phyloP scores from a whole-genome alignment of 352 stramenopile genomes.

The Globisporangium canariense region DNA sequence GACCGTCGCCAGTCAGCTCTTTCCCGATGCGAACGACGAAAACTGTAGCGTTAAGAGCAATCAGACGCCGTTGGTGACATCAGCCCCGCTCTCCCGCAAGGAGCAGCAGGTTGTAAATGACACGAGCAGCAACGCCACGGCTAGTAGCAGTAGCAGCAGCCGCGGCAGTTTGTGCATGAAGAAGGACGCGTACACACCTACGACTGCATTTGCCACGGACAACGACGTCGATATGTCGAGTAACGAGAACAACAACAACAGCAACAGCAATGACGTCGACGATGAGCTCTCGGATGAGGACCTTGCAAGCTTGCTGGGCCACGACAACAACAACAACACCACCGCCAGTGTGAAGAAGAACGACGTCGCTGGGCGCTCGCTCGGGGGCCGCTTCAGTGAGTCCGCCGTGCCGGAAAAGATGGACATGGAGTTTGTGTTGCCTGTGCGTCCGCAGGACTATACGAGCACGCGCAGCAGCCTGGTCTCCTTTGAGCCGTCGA shows the following conservation, averaged over 20 bases:
- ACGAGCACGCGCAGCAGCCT: conserved; percentile 55
- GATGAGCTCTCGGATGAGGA: background rate
- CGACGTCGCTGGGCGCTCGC: background rate
- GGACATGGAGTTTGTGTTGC: conserved; percentile 42
- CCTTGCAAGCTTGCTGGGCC: background rate
- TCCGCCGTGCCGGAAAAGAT: conserved; percentile 23
- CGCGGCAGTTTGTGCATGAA: background rate
- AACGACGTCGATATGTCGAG: background rate
- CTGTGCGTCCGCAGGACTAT: conserved; percentile 24
- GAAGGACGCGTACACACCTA: background rate
- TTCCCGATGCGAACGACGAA: conserved; percentile 7
- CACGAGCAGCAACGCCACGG: conserved; percentile 8
- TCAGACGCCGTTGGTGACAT: background rate
- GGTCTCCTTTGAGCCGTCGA: conserved; percentile 38
- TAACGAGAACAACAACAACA: background rate
- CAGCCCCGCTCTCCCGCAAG: background rate
- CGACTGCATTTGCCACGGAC: background rate
- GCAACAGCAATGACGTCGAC: conserved; percentile 4
- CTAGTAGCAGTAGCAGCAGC: conserved; percentile 10
- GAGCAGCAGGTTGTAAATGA: background rate
- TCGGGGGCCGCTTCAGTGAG: conserved; percentile 17
- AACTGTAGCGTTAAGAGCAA: conserved; percentile 6
- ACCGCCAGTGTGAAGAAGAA: background rate
- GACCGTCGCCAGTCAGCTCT: background rate
- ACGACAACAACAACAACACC: background rate